A percentile compares a stretch with the other conserved stretches of the same genome.
Conservation (phyloP, 352 stramenopile species). For the Thraustotheca clavata region DNA sequence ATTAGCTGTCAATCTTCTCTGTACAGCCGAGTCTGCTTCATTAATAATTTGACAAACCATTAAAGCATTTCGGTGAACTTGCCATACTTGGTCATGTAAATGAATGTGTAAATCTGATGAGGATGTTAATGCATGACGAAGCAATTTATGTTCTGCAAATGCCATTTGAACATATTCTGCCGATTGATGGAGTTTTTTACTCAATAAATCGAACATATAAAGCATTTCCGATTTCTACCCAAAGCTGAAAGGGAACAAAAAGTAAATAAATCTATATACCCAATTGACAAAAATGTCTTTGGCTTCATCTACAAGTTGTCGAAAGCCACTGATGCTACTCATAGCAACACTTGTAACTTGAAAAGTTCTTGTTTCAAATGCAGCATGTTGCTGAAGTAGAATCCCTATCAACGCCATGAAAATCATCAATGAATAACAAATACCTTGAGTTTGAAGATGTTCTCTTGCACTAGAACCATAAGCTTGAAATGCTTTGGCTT, state of each 20-base stretch:
- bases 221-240: slow-evolving; percentile 17
- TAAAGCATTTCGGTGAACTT: slow-evolving; percentile 38
- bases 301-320: not conserved
- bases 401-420: not conserved
- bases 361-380: not conserved
- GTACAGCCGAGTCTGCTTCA: not conserved
- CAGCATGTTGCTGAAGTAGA: not conserved
- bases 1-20: slow-evolving; percentile 26
- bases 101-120: slow-evolving; percentile 44
- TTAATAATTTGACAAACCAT: slow-evolving; percentile 48
- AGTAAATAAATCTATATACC: not conserved
- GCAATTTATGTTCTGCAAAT: slow-evolving; percentile 41
- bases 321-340: not conserved
- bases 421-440: not conserved
- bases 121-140: slow-evolving; percentile 34
- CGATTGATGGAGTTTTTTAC: not conserved
- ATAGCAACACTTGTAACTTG: not conserved
- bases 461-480: slow-evolving; percentile 54
- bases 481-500: slow-evolving; percentile 62
- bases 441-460: slow-evolving; percentile 43
- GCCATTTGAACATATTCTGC: slow-evolving; percentile 34
- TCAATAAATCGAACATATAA: not conserved
- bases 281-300: slow-evolving; percentile 18
- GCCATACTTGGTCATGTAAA: slow-evolving; percentile 67
- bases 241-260: not conserved